Evolutionary conservation across 2,329 filamentous ascomycete species (phyloP), one percentile per base, ranked within the genome.

Genomic region (Penicillium brasilianum): DNA sequence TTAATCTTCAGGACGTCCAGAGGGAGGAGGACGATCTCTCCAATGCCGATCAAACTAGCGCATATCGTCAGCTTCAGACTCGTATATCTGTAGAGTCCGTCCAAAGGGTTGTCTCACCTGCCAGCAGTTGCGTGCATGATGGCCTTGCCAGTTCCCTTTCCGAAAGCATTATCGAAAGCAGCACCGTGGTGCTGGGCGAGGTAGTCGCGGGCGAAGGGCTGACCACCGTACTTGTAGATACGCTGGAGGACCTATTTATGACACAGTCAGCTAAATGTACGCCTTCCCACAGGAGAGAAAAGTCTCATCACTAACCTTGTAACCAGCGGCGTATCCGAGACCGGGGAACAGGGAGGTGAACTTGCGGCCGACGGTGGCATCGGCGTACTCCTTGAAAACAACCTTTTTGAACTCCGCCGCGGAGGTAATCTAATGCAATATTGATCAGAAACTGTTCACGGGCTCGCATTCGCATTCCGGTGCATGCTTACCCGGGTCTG

Each of bases 1-100:
- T 99, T 99, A 83, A 99, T 99, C 87, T 99, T 99, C 66, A 99
- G 87, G 41, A 99, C 94, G 72, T 99, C 95, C 63, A 99, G 87
- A 44, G 95, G 95, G 43, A 99, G 87, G 32, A 99, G 87, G 61
- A 99, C 87, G 67, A 99, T 96, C 83, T 99, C 95, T 75, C 95
- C 95, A 72, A 99, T 97, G 72, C 95, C 95, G 74, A 99, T 96
- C 73, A 99, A 76, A 81, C 91, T 94, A 65, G 25, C 60, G 9
- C 61, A 59, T 39, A 37, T 20, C 41, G 62, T 68, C 46, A 70
- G 60, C 36, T 22, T 58, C 48, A 36, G 6, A 14, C 5, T 11
- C 6, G 20, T 14, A 18, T 18, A 43, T 30, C 2, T 8, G 2
- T 30, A 9, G 34, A n/a, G 22, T 44, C 10, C 3, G 20, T 5